A percentile compares a stretch with the other conserved stretches of the same genome.
phyloP scores from a whole-genome alignment of 129 eudicot species.

The Solidago caesia region DNA sequence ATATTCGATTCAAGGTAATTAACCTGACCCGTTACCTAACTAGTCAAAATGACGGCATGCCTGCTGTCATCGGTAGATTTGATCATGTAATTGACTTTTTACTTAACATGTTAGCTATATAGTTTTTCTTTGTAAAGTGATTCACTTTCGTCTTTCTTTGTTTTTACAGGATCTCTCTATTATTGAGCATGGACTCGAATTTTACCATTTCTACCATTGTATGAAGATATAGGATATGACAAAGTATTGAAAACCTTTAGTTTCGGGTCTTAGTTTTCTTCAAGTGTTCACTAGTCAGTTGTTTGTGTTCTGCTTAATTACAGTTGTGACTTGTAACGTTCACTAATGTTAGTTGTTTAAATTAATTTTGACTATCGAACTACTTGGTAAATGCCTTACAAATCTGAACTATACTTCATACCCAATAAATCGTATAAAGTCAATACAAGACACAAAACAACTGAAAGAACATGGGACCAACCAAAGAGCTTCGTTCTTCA shows the following conservation, averaged over 20 bases:
- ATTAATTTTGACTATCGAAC: not conserved
- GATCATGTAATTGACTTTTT: too few relatives aligned
- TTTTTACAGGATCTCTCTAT: constrained; percentile 59
- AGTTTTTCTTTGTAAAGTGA: too few relatives aligned
- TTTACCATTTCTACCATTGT: constrained; percentile 6
- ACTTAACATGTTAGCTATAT: too few relatives aligned
- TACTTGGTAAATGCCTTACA: not conserved
- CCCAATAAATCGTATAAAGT: not conserved
- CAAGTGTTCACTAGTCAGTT: not conserved
- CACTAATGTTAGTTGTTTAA: not conserved
- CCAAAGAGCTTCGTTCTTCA: not conserved
- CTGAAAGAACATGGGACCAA: constrained; percentile 6
- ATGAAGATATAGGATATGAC: constrained; percentile 8
- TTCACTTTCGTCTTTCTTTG: not conserved
- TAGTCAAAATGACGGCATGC: too few relatives aligned
- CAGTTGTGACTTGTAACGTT: constrained; percentile 11
- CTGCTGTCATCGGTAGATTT: too few relatives aligned
- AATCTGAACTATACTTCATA: too few relatives aligned
- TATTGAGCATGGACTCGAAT: constrained; percentile 35
- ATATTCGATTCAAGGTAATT: too few relatives aligned
- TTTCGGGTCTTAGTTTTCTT: not conserved
- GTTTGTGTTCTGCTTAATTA: not conserved
- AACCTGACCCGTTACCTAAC: too few relatives aligned
- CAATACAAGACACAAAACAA: not conserved
- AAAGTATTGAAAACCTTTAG: not conserved